phyloP scores from a whole-genome alignment of 257 asterid genomes.

The Primulina eburnea region DNA sequence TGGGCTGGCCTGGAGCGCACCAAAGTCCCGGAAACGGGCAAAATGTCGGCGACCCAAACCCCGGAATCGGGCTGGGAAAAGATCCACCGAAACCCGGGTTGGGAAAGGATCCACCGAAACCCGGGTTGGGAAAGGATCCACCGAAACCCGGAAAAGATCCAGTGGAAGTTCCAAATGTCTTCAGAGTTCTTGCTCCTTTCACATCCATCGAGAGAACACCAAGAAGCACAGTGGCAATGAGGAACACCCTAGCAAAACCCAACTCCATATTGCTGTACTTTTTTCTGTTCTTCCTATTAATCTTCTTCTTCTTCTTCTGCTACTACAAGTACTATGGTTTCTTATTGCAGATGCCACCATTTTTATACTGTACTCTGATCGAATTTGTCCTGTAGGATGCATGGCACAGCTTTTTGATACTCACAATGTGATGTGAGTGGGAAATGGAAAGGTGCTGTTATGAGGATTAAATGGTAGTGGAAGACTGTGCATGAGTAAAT shows the following conservation, averaged over 20 bases:
- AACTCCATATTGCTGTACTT: slow-evolving; percentile 21
- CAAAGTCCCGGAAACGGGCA: slow-evolving; percentile 24
- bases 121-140: slow-evolving; percentile 25
- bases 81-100: slow-evolving; percentile 9
- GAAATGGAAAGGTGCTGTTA: background rate
- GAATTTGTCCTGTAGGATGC: too few relatives aligned
- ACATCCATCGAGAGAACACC: background rate
- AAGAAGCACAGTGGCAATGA: background rate
- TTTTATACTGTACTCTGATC: too few relatives aligned
- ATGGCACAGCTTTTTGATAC: background rate
- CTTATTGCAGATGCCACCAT: too few relatives aligned
- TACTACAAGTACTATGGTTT: too few relatives aligned
- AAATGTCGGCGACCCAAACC: slow-evolving; percentile 11
- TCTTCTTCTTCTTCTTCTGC: slow-evolving; percentile 2
- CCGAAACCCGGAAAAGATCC: slow-evolving; percentile 22
- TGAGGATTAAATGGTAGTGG: slow-evolving; percentile 10
- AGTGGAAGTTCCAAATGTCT: slow-evolving; percentile 22
- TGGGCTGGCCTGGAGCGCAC: slow-evolving; percentile 24
- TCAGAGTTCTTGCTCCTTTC: slow-evolving; percentile 25
- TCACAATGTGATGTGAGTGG: background rate
- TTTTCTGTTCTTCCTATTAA: too few relatives aligned
- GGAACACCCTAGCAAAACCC: slow-evolving; percentile 28
- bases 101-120: slow-evolving; percentile 5
- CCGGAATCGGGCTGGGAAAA: slow-evolving; percentile 16
- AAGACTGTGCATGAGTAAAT: slow-evolving; percentile 12